phyloP scores from a whole-genome alignment of 2,329 filamentous ascomycete genomes.

The Leptographium wingfieldii region DNA sequence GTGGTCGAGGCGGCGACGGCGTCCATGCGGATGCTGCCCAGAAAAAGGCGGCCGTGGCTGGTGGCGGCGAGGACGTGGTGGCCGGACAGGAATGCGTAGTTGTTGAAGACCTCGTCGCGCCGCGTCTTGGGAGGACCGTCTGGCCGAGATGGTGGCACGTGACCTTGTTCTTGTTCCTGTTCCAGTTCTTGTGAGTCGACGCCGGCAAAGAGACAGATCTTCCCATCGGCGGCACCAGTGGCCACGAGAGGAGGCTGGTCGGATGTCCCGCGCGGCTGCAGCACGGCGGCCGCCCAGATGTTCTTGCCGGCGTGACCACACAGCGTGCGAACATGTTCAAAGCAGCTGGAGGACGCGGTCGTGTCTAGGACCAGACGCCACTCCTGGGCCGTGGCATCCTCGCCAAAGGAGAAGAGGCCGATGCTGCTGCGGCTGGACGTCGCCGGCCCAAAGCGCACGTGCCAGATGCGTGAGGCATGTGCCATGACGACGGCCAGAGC shows the following conservation, averaged over 20 bases:
- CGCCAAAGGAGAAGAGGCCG: conserved; percentile 62
- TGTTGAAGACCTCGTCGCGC: conserved; percentile 13
- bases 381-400: conserved; percentile 64
- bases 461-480: conserved; percentile 84
- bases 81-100: conserved; percentile 57
- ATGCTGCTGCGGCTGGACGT: background rate
- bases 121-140: background rate
- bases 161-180: too few relatives aligned
- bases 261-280: background rate
- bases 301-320: conserved; percentile 75
- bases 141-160: background rate
- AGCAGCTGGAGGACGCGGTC: conserved; percentile 1
- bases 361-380: conserved; percentile 47
- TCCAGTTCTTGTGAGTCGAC: too few relatives aligned
- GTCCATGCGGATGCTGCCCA: conserved; percentile 3
- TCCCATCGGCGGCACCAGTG: conserved; percentile 79
- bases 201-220: conserved; percentile 35
- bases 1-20: background rate
- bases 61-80: conserved; percentile 53
- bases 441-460: conserved; percentile 47
- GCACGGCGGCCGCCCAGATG: conserved; percentile 61
- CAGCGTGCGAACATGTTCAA: conserved; percentile 43
- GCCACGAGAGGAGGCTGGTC: conserved; percentile 31
- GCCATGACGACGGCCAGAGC: conserved; percentile 67
- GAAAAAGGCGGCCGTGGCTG: conserved; percentile 10